These are phyloP conservation scores for Euphorbia peplus DNA, from an alignment of 345 rosid genomes.

Conservation along the genomic window DNA sequence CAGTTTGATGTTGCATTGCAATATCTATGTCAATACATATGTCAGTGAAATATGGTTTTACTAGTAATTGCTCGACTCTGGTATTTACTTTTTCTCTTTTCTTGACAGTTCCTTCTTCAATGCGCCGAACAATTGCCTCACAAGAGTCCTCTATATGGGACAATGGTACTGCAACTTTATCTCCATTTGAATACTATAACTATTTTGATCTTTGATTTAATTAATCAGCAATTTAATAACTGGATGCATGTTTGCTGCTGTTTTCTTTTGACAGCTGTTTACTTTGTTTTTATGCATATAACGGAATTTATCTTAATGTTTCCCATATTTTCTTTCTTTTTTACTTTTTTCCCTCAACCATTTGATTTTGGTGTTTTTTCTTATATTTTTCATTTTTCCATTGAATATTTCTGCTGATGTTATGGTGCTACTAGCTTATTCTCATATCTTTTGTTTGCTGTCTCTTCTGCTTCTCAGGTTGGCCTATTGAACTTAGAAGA, in stretches of 20 bases:
- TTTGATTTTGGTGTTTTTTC: not conserved
- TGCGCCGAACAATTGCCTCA: conserved; percentile 93
- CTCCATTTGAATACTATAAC: not conserved
- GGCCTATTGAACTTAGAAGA: conserved; percentile 92
- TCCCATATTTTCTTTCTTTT: not conserved
- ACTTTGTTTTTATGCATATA: not conserved
- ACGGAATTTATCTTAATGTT: not conserved
- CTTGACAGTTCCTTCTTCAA: conserved; percentile 64
- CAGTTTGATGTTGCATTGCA: not conserved
- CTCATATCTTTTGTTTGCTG: not conserved
- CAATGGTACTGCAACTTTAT: conserved; percentile 63
- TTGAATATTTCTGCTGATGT: not conserved
- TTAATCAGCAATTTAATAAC: not conserved
- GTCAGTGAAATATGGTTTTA: not conserved
- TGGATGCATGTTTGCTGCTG: not conserved
- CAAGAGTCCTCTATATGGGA: conserved; percentile 81
- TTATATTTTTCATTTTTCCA: not conserved
- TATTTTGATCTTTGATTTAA: not conserved
- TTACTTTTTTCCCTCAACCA: not conserved
- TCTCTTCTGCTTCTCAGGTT: conserved; percentile 41
- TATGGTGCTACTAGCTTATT: not conserved
- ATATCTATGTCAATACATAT: not conserved
- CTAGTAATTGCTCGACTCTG: not conserved
- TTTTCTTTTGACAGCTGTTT: not conserved
- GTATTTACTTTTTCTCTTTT: conserved; percentile 14